Evolutionary conservation across 768 basidiomycete species (phyloP).

Genomic region (Candolleomyces aberdarensis): DNA sequence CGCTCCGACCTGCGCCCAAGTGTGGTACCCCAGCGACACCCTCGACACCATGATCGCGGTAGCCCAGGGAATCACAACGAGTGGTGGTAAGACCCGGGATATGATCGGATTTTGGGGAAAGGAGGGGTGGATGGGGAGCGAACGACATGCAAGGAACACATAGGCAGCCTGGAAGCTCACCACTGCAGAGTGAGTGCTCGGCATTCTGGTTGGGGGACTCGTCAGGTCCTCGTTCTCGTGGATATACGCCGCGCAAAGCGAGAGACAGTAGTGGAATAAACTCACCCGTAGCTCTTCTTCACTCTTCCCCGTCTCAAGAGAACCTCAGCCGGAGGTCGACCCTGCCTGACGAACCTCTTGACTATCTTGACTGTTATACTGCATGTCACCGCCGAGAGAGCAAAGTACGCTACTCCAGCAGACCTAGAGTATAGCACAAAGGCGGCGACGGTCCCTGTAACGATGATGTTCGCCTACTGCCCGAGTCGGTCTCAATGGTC

Average conservation of each 20-base stretch:
- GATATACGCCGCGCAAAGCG: background rate
- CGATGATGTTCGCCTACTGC: constrained; percentile 54
- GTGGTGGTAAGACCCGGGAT: constrained; percentile 40
- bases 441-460: constrained; percentile 47
- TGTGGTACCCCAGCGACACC: constrained; percentile 77
- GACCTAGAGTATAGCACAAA: constrained; percentile 61
- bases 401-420: constrained; percentile 58
- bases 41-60: constrained; percentile 56
- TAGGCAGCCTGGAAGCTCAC: constrained; percentile 66
- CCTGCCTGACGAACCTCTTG: constrained; percentile 62
- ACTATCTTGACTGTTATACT: constrained; percentile 55
- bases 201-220: constrained; percentile 53
- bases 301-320: constrained; percentile 22
- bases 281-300: constrained; percentile 70
- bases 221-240: background rate
- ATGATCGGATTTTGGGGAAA: constrained; percentile 34
- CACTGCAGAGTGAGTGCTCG: constrained; percentile 74
- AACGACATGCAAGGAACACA: constrained; percentile 51
- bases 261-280: background rate
- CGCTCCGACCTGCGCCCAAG: constrained; percentile 61
- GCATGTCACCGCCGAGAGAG: constrained; percentile 54
- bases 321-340: constrained; percentile 45
- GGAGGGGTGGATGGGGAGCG: constrained; percentile 57
- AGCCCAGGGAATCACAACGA: constrained; percentile 56
- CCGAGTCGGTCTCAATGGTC: background rate